Evolutionary conservation across 805 yeast genomes (phyloP), one percentile per base, ranked within the genome.

Genomic region (Metschnikowia shivogae): DNA sequence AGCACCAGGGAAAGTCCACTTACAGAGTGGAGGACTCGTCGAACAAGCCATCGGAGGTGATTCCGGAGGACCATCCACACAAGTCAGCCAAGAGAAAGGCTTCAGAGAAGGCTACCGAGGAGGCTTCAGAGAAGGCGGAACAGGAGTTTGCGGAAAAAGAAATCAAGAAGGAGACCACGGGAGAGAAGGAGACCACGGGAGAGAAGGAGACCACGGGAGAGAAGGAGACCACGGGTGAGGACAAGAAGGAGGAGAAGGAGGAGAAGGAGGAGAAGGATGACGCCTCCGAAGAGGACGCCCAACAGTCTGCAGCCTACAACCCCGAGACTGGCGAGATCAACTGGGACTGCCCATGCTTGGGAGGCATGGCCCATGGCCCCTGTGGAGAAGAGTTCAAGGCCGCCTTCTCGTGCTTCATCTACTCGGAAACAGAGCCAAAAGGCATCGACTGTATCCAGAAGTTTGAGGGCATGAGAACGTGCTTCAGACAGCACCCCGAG

Each of bases 331-430:
- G 99, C 27, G 98, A 92, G 64, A 93, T 93, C 69, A 92, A 93
- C 79, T 93, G 99, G 99, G 98, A 93, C 62, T 93, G 99, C 67
- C 98, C 99, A n/a, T 92, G 98, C 67, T 74, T 93, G 40, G 99
- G 98, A 29, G 99, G 99, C 34, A 89, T 93, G 97, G 98, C 99
- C 28, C 77, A 90, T 54, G 99, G 99, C 0, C 98, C 99, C 45
- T 93, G 99, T 71, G 99, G 99, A 46, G 90, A 83, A 58, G 96
- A 89, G 69, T 89, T 89, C 74, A 89, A 87, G 70, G 89, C 80
- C 43, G 98, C 99, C 0, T 93, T 93, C 65, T 77, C 95, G 8
- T 93, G 99, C 65, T 93, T 93, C 61, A 92, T 93, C 35, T 89
- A 85, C 73, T 89, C 97, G 6, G 88, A 84, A 59, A 84, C 84